Conservation (phyloP, 208 protist species). For the Balamuthia mandrillaris region DNA sequence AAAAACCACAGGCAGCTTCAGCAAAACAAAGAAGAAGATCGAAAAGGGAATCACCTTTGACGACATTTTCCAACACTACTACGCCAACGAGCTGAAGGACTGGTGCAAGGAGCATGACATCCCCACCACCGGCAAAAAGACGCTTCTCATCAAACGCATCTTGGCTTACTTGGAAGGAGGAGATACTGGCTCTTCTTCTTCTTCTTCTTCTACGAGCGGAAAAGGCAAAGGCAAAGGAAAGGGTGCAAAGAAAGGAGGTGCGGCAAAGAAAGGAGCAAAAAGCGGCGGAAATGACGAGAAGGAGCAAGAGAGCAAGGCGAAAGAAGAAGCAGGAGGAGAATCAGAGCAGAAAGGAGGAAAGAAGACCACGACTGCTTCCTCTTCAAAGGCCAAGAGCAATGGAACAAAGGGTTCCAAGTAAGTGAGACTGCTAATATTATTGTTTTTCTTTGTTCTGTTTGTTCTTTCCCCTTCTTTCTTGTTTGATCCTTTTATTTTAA, state of each 20-base stretch:
- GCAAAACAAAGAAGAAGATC: conserved; percentile 1
- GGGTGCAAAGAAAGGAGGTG: no score
- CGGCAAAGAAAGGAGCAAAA: background rate
- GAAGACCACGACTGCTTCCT: no score
- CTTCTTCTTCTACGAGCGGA: no score
- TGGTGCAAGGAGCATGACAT: background rate
- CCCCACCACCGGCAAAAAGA: conserved; percentile 3
- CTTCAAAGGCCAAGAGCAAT: no score
- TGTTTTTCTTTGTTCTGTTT: no score
- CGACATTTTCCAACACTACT: conserved; percentile 37
- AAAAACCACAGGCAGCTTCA: background rate
- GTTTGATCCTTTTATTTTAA: no score
- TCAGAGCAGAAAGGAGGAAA: no score
- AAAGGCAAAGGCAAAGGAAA: no score
- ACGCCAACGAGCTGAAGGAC: background rate
- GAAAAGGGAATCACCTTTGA: conserved; percentile 15
- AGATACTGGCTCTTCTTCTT: no score
- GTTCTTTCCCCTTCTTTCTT: no score
- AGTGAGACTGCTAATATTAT: no score
- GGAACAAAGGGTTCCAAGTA: no score
- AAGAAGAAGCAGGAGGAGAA: background rate
- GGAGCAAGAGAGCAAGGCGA: background rate
- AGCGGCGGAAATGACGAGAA: background rate
- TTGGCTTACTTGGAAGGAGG: conserved; percentile 1
- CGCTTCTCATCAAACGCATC: conserved; percentile 25